A percentile compares a stretch with the other conserved stretches of the same genome.
Evolutionary conservation across 2,329 filamentous ascomycete species (phyloP).

Genomic region (Fusarium hainanense): DNA sequence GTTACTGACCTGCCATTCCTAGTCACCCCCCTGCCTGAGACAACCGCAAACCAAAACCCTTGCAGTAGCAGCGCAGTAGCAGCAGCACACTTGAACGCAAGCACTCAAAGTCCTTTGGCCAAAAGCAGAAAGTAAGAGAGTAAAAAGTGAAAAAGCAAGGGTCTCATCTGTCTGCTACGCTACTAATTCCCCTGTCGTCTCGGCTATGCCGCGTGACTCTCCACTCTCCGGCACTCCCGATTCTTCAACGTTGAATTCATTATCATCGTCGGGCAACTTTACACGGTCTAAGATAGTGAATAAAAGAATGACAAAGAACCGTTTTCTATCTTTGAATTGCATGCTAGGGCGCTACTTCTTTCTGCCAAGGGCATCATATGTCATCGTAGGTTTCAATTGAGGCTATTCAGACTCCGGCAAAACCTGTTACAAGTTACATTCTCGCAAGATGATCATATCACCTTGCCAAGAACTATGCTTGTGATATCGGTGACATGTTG

Average conservation of each 20-base stretch:
- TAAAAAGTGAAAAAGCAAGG: conserved; percentile 6
- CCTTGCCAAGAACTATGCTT: not conserved
- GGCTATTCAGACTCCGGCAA: conserved; percentile 6
- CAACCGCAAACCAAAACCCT: conserved; percentile 18
- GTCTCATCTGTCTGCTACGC: conserved; percentile 12
- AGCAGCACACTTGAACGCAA: conserved; percentile 5
- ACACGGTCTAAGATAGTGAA: not conserved
- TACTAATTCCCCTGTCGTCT: conserved; percentile 23
- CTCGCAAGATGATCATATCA: not conserved
- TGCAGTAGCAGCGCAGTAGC: conserved; percentile 1
- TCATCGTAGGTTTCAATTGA: not conserved
- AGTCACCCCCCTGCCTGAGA: conserved; percentile 1
- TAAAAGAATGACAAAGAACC: not conserved
- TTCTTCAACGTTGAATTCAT: not conserved
- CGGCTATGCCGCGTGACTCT: conserved; percentile 26
- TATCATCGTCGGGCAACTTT: not conserved
- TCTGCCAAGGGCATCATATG: not conserved
- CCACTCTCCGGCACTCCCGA: conserved; percentile 34
- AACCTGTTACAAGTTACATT: not conserved
- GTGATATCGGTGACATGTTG: not conserved
- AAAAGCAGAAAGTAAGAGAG: not conserved
- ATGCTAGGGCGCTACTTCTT: not conserved
- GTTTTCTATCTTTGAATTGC: not conserved
- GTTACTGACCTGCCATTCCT: conserved; percentile 1
- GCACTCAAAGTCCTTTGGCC: conserved; percentile 8